phyloP scores from a whole-genome alignment of 805 yeast species.

The Metschnikowia lochheadii region DNA sequence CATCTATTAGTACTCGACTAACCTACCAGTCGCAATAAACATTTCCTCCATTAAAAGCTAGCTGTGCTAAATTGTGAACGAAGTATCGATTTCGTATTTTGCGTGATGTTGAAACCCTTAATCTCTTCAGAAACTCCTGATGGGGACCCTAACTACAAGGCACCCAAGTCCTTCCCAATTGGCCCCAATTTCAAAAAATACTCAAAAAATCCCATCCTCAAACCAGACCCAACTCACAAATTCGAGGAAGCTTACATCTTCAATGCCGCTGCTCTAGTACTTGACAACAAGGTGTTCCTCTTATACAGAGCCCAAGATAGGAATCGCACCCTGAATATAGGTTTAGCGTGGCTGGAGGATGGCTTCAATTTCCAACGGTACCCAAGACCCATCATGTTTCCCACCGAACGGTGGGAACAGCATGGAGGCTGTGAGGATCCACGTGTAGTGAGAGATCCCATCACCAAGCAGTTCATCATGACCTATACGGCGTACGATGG shows the following conservation, averaged over 20 bases:
- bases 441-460: constrained; percentile 37
- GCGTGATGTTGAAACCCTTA: constrained; percentile 19
- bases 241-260: constrained; percentile 38
- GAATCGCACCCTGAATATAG: constrained; percentile 31
- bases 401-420: constrained; percentile 38
- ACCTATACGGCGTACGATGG: constrained; percentile 41
- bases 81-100: too few relatives aligned
- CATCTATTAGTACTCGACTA: not conserved
- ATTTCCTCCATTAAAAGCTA: too few relatives aligned
- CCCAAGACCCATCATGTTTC: constrained; percentile 28
- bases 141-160: constrained; percentile 29
- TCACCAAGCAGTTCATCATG: constrained; percentile 30
- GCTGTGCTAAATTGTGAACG: too few relatives aligned
- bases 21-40: too few relatives aligned
- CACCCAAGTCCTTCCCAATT: constrained; percentile 37
- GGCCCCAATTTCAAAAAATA: constrained; percentile 37
- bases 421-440: constrained; percentile 45
- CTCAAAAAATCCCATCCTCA: constrained; percentile 34
- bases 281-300: constrained; percentile 33
- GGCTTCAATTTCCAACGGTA: constrained; percentile 32
- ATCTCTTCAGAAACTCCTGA: constrained; percentile 24
- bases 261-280: constrained; percentile 41
- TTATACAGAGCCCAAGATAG: constrained; percentile 38
- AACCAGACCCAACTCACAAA: constrained; percentile 34
- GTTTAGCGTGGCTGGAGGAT: constrained; percentile 40